Conservation (phyloP, 225 moss, liverwort and hornwort species). For the Polytrichum formosum region DNA sequence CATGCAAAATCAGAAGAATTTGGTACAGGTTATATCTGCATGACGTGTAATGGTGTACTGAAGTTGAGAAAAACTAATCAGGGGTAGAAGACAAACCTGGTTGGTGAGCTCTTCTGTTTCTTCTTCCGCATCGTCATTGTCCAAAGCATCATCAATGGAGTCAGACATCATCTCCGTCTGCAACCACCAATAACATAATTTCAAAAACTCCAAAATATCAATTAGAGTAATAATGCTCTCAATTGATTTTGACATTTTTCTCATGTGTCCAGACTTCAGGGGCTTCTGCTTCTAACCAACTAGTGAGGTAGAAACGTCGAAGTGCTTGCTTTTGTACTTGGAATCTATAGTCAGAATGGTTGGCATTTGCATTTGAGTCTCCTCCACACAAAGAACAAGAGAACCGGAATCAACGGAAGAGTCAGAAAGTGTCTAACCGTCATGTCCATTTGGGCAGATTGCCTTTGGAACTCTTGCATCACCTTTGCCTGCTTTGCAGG, state of each 20-base stretch:
- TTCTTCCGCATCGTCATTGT: conserved; percentile 62
- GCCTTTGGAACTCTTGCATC: conserved; percentile 65
- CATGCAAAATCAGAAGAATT: no score
- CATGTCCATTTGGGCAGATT: conserved; percentile 74
- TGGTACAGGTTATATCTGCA: no score
- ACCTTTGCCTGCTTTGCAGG: conserved; percentile 65
- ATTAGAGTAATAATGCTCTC: no score
- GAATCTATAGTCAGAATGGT: no score
- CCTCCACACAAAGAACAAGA: no score
- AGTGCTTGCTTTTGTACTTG: no score
- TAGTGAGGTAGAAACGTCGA: no score
- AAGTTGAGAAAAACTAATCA: neutral
- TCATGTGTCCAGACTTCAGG: neutral
- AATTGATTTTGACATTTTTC: no score
- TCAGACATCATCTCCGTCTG: conserved; percentile 73
- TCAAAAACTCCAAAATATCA: no score
- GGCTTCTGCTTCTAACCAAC: no score
- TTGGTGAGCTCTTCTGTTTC: conserved; percentile 67
- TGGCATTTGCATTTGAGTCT: no score
- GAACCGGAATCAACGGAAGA: neutral
- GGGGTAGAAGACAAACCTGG: conserved; percentile 24
- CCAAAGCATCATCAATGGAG: conserved; percentile 67
- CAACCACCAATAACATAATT: neutral
- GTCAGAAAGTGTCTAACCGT: conserved; percentile 26
- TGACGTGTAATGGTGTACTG: no score